Conservation (phyloP, 2,329 filamentous ascomycete species). For the Apiospora marii region DNA sequence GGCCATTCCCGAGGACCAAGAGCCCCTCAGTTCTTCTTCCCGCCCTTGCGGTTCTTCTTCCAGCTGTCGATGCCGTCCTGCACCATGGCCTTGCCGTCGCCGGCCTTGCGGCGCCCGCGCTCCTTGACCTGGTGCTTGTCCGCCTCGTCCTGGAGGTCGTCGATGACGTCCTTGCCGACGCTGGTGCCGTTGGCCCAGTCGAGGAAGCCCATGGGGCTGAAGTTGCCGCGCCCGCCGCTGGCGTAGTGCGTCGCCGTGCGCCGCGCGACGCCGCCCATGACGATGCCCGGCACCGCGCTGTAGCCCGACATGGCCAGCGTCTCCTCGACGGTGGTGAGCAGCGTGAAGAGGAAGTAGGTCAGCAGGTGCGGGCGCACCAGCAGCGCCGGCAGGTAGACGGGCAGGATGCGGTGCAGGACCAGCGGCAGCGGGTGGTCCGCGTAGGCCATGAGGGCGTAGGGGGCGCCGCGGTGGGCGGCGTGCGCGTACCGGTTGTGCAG, state of each 20-base stretch:
- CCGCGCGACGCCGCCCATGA: constrained; percentile 59
- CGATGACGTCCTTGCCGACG: constrained; percentile 59
- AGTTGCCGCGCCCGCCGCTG: constrained; percentile 64
- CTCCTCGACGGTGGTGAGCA: constrained; percentile 71
- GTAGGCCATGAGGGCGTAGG: constrained; percentile 68
- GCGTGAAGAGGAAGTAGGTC: constrained; percentile 73
- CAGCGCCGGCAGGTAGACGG: constrained; percentile 70
- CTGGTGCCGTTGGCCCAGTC: constrained; percentile 69
- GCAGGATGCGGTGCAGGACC: constrained; percentile 68
- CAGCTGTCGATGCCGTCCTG: constrained; percentile 20
- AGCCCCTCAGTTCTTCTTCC: constrained; percentile 8
- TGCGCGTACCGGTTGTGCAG: constrained; percentile 59
- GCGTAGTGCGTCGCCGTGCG: constrained; percentile 63
- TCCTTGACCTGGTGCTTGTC: constrained; percentile 61
- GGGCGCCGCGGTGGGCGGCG: constrained; percentile 56
- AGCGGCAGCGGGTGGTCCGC: constrained; percentile 74
- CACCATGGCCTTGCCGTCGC: constrained; percentile 4
- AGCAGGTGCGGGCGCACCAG: constrained; percentile 74
- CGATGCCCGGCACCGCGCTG: constrained; percentile 60
- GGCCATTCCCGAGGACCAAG: not conserved
- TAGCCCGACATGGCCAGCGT: constrained; percentile 74
- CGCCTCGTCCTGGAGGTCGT: constrained; percentile 62
- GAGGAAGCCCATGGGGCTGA: constrained; percentile 66
- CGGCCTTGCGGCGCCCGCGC: constrained; percentile 28
- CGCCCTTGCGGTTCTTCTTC: constrained; percentile 13